These are phyloP conservation scores for Aspergillus ibericus DNA, from an alignment of 2,329 filamentous ascomycete species.

Conservation along the genomic window DNA sequence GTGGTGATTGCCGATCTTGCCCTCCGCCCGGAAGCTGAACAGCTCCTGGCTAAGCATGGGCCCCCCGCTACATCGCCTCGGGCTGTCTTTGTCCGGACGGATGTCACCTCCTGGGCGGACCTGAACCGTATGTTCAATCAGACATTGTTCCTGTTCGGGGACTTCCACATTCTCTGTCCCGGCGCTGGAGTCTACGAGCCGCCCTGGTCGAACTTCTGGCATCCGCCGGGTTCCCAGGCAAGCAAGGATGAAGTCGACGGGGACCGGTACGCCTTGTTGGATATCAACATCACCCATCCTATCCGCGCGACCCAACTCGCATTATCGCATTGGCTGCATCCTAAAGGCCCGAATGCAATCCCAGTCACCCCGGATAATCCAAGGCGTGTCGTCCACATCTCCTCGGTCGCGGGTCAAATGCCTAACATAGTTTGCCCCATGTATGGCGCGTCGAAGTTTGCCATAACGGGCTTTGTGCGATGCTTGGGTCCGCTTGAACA, in stretches of 20 bases:
- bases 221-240: not conserved
- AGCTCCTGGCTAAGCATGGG: not conserved
- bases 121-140: not conserved
- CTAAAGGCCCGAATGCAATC: not conserved
- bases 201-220: not conserved
- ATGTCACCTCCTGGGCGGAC: not conserved
- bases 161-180: not conserved
- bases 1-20: not conserved
- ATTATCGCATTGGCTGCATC: not conserved
- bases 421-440: not conserved
- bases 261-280: not conserved
- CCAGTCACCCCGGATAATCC: not conserved
- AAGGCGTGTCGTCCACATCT: not conserved
- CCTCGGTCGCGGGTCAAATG: not conserved
- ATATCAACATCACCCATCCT: not conserved
- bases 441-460: not conserved
- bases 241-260: not conserved
- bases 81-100: not conserved
- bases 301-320: not conserved
- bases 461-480: not conserved
- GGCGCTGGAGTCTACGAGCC: not conserved
- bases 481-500: not conserved
- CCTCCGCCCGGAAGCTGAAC: not conserved
- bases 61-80: not conserved
- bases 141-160: not conserved